Base-by-base conservation (phyloP, 164 flowering plant species). In the Chimonanthus praecox region DNA sequence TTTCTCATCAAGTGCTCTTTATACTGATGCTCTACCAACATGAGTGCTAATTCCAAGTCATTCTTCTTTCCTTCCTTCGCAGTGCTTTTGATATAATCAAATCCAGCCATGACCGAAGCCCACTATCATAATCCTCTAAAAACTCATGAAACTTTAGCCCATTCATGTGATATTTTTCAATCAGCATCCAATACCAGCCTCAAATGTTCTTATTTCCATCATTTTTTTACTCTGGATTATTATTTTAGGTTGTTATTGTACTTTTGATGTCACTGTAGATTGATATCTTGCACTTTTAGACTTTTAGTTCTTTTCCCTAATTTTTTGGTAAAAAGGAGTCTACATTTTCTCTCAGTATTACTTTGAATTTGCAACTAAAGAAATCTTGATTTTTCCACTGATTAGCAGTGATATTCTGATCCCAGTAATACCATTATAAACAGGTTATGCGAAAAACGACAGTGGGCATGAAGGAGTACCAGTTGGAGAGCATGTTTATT, bases 401-500 rank as follows among this genome's bases (percentile, higher is more conserved):
- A 13, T 7, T 50, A 7, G 62, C 20, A 3, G 46, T 6, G n/a
- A 49, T 64, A 21, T 33, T 74, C 47, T 75, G 49, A 33, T 60
- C 44, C 47, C 70, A 74, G 13, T 79, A 11, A 65, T 49, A 63
- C 33, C 61, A 49, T 72, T 66, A 54, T 72, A 69, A 48, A 54
- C 71, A 94, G 98, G 98, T 94, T 70, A 92, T 94, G 98, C 87
- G 87, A 78, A 88, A 88, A 11, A 72, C 81, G 44, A 86, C 69
- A 77, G 84, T 70, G 33, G 94, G 90, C 75, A 89, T 92, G 94
- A 88, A 88, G 79, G 98, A 94, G 78, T 94, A 94, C 82, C 98
- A 94, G 78, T 72, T 90, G 76, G 98, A 94, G 78, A 94, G 97
- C 87, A 81, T 85, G 75, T 92, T 94, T 85, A 91, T 94, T 82